Base-by-base conservation (phyloP, 495 filamentous ascomycete species). In the Neurospora sp. region DNA sequence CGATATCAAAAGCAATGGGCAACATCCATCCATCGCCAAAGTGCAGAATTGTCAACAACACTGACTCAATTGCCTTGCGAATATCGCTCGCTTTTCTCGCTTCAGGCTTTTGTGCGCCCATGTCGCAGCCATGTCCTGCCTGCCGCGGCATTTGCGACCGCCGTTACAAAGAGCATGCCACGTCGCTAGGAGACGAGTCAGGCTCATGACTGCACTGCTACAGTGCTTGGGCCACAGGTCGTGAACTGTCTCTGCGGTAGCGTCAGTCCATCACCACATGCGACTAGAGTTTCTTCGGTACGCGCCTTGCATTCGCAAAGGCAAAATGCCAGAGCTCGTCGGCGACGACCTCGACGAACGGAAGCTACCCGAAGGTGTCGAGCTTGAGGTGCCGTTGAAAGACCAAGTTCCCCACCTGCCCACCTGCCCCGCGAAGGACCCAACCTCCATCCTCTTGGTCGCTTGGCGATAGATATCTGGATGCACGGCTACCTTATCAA, bases 161-260 rank as follows among this genome's bases (percentile, higher is more conserved):
- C 73, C 9, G 45, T 38, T 48, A 75, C 70, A 61, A 75, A 69
- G 76, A 31, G 35, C 74, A 71, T 79, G 78, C 78, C 78, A 79
- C 78, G 79, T 81, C 69, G 76, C 74, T 68, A 41, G 59, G 65
- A 72, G 77, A 65, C 78, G 79, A 80, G 78, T 79, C 78, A 79
- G 74, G 72, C 61, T 20, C 69, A 35, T 37, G 44, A n/a, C 9
- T 41, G 65, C 72, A 40, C 75, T 72, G 71, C 53, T 71, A 72
- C 73, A 69, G 45, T 74, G 31, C 48, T 45, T 68, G 74, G 70
- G 72, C 68, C 75, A 78, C 78, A 77, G 76, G 75, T 74, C 73
- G 76, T 65, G 22, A 76, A 76, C 78, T 73, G 69, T 76, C 75
- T 71, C 42, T 72, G 48, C 74, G 70, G 70, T 53, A 69, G 75